These are phyloP conservation scores for Phycomyces blakesleeanus DNA, from an alignment of 192 early-diverging fungal genomes.

Conservation along the genomic window DNA sequence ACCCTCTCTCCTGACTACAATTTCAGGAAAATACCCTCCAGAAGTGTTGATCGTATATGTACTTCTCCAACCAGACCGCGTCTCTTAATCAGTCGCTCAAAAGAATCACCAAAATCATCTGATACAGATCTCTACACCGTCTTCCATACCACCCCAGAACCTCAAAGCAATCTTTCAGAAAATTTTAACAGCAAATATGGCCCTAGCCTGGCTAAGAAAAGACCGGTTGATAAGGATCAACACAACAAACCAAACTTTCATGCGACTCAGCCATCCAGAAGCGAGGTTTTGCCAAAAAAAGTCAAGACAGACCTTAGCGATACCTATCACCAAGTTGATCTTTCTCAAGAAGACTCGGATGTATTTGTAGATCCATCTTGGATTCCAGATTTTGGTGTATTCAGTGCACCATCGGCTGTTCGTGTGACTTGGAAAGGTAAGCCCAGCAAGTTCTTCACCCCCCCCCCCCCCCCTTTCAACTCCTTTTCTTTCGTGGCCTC, in stretches of 20 bases:
- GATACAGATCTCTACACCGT: too few relatives aligned
- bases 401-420: conserved; percentile 8
- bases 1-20: not conserved
- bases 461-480: not conserved
- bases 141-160: too few relatives aligned
- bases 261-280: not conserved
- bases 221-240: conserved; percentile 8
- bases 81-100: too few relatives aligned
- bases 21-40: not conserved
- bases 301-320: conserved; percentile 9
- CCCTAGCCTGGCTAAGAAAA: conserved; percentile 13
- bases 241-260: conserved; percentile 10
- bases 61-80: too few relatives aligned
- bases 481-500: not conserved
- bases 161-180: too few relatives aligned
- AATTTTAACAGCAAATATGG: not conserved
- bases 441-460: not conserved
- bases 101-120: too few relatives aligned
- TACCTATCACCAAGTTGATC: conserved; percentile 24
- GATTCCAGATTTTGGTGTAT: conserved; percentile 18
- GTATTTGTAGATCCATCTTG: conserved; percentile 10
- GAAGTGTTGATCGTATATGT: not conserved
- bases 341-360: conserved; percentile 9
- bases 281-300: conserved; percentile 5
- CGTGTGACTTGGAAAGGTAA: conserved; percentile 31